A percentile compares a stretch with the other conserved stretches of the same genome.
Conservation (phyloP, 495 filamentous ascomycete genomes). For the Bryoglossum gracile region DNA sequence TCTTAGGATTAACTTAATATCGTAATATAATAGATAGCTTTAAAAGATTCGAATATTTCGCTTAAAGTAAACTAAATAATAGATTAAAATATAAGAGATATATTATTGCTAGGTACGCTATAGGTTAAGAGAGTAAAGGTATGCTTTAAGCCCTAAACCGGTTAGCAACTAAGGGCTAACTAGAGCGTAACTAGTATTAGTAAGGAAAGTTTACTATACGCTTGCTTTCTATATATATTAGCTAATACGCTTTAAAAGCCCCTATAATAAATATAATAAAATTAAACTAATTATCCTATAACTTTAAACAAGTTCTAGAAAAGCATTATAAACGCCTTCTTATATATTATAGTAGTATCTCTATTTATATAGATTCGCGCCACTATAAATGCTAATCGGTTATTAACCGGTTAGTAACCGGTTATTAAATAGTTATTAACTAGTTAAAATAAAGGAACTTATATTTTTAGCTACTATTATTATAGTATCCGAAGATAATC, state of each 20-base stretch:
- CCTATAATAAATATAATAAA: neutral
- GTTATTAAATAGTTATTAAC: neutral
- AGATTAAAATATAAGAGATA: neutral
- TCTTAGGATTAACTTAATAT: neutral
- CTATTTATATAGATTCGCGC: neutral
- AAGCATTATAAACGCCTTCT: neutral
- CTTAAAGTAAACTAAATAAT: too few species aligned
- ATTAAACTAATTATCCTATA: neutral
- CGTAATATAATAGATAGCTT: neutral
- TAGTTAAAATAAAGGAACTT: neutral
- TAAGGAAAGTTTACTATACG: neutral
- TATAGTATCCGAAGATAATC: neutral
- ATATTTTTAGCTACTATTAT: neutral
- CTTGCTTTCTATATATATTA: neutral
- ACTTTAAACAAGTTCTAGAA: neutral
- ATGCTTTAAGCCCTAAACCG: neutral
- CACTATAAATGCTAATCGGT: neutral
- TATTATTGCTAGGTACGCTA: neutral
- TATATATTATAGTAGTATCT: neutral
- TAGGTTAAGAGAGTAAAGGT: neutral
- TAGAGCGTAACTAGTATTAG: neutral
- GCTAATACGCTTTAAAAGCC: neutral
- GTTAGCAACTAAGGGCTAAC: neutral
- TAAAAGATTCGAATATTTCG: neutral
- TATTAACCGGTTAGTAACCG: too few species aligned